Conservation (phyloP, 192 early-diverging fungal genomes). For the Backusella sp. region DNA sequence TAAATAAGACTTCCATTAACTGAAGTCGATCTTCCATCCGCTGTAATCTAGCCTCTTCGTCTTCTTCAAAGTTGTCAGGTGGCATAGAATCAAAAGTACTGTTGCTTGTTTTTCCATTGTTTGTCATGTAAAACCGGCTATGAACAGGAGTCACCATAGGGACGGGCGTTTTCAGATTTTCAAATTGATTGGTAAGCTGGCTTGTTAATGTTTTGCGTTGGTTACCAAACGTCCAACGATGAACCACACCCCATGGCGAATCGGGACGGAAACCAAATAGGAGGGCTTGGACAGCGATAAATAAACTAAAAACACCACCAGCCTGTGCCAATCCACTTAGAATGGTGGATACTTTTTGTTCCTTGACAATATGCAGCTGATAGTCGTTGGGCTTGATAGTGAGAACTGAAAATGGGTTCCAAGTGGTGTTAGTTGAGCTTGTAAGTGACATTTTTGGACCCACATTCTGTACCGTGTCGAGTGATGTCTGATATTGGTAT, state of each 20-base stretch:
- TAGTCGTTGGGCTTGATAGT: not conserved
- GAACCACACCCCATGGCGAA: slow-evolving; percentile 16
- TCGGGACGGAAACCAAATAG: slow-evolving; percentile 17
- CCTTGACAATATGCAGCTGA: not conserved
- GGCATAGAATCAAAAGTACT: not conserved
- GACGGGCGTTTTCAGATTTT: not conserved
- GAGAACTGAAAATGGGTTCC: not conserved
- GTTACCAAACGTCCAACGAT: slow-evolving; percentile 7
- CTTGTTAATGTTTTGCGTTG: not conserved
- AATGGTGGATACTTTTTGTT: slow-evolving; percentile 4
- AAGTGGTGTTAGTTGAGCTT: not conserved
- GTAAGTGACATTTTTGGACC: not conserved
- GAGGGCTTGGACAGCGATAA: not conserved
- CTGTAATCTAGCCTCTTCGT: not conserved
- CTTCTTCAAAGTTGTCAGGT: not conserved
- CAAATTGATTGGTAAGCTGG: not conserved
- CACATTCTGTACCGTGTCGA: not conserved
- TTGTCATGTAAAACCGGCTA: not conserved
- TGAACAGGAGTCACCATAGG: not conserved
- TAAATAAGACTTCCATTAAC: slow-evolving; percentile 9
- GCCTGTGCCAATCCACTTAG: not conserved
- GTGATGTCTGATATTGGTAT: not conserved
- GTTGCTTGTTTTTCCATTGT: not conserved
- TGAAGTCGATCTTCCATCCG: slow-evolving; percentile 17
- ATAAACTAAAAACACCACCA: slow-evolving; percentile 16